Base-by-base conservation (phyloP, 163 green algal species). In the Volvox carteri region DNA sequence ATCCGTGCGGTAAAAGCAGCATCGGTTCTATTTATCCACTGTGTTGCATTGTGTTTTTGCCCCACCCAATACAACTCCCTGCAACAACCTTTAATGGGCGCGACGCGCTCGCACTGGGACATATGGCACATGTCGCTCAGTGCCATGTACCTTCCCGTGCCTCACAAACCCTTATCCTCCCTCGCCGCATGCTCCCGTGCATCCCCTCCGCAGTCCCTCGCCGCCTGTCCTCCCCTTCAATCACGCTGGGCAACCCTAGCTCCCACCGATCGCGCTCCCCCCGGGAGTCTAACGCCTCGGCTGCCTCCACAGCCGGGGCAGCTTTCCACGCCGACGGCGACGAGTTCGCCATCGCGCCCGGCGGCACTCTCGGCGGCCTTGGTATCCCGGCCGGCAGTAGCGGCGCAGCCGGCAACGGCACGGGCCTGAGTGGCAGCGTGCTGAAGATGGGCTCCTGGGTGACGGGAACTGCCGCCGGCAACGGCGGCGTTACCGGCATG, bases 371-470 rank as follows among this genome's bases (percentile, higher is more conserved):
- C 2, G 12, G 14, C 39, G 70, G 39, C 23, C 11, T 78, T 33
- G 67, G 67, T 30, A 21, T 42, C 19, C 14, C 37, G 30, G 41
- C 39, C 70, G 35, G 70, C 37, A 19, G 70, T 3, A 8, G 39
- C 41, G 39, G 39, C 33, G 23, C 9, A 7, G 23, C 21, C 73
- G 23, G 19, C 44, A 12, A 8, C 19, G 44, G 73, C 50, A 46
- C 75, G 30, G 2, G 46, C 46, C 75, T 68, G 2, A 78, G 33
- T 33, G 46, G 75, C n/a, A 48, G 75, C 75, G 30, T 56, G 9
- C 30, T 84, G 25, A 68, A 30, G 48, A 50, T 48, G n/a, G 75
- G 48, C 1, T 68, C 75, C n/a, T 84, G 46, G 75, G 30, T 42
- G 41, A 23, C 48, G 48, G 33, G 35, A 50, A 5, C 50, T 44